Evolutionary conservation across 371 early-diverging fungal species (phyloP), one percentile per base, ranked within the genome.

Genomic region (Mortierella sp.): DNA sequence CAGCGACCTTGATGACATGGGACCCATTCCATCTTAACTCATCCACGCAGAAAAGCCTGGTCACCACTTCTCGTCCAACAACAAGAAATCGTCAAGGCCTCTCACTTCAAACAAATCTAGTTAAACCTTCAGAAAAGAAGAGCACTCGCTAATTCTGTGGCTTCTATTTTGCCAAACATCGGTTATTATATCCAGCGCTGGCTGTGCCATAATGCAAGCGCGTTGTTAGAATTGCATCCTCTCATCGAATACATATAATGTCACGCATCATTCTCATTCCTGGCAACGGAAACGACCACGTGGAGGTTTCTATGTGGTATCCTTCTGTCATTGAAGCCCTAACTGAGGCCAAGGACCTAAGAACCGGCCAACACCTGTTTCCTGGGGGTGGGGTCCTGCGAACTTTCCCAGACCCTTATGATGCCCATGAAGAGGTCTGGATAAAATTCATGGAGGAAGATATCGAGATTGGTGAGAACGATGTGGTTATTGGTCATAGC

Each of bases 401-500:
- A 41, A 79, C 76, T 15, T 84, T 84, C 43, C 84, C 84, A 1
- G 84, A 84, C 62, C 72, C 73, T 13, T 65, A 67, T 32, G 70
- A 72, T 28, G 84, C 81, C 9, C 72, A 70, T 57, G 84, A 84
- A 40, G 58, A 72, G 36, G 70, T 83, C 41, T 84, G 84, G 84
- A 70, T 76, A 22, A 59, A 45, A 24, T 76, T 72, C 33, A 74
- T 84, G 75, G 79, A 84, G 63, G 76, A 83, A 5, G 71, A 72
- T 8, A 65, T 84, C 11, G 70, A 70, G 13, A 69, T 82, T n/a
- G 63, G 62, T 13, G 82, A 72, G 24, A 41, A 62, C 13, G 78
- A 81, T 60, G 76, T 84, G 43, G 72, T 83, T 22, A 75, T 84
- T 22, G 84, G 84, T 3, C 84, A 84, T 33, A 77, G 78, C 48